Conservation (phyloP, 345 rosid genomes). For the Gossypium mustelinum region DNA sequence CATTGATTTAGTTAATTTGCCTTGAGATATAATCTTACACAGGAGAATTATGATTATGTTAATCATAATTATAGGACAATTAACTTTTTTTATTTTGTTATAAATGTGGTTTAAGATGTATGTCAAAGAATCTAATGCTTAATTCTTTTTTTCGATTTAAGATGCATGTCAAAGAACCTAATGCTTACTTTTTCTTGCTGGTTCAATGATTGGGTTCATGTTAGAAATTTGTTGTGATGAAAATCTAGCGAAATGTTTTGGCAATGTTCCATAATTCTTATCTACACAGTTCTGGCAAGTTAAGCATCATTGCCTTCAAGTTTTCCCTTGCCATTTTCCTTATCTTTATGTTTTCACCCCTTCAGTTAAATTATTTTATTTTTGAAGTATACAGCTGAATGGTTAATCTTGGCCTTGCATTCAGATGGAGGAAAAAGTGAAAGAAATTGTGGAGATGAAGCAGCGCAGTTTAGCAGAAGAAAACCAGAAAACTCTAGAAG, state of each 20-base stretch:
- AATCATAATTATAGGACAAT: background rate
- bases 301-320: background rate
- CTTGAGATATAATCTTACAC: background rate
- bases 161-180: background rate
- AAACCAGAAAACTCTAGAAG: constrained; percentile 92
- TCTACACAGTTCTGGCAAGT: background rate
- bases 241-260: constrained; percentile 4
- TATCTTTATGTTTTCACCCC: background rate
- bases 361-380: background rate
- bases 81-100: background rate
- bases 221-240: background rate
- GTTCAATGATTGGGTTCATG: constrained; percentile 4
- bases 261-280: background rate
- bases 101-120: background rate
- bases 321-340: background rate
- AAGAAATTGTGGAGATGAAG: constrained; percentile 96
- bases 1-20: background rate
- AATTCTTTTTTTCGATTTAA: background rate
- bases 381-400: background rate
- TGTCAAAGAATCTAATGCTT: background rate
- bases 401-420: constrained; percentile 13
- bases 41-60: background rate
- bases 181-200: background rate
- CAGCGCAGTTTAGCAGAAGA: constrained; percentile 96
- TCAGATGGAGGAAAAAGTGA: constrained; percentile 99